Conservation (phyloP, 2,329 filamentous ascomycete species). For the Botrytis paeoniae region DNA sequence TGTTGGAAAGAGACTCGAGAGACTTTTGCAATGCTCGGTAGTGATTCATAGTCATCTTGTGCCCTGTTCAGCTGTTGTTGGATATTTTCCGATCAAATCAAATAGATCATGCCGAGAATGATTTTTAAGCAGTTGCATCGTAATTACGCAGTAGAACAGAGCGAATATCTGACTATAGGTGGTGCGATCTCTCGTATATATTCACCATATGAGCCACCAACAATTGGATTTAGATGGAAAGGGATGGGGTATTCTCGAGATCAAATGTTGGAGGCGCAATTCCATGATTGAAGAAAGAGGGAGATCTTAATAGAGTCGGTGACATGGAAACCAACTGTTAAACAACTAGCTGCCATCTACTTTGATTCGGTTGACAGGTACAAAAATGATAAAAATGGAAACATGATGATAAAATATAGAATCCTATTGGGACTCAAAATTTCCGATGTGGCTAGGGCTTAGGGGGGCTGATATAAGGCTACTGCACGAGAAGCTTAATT, state of each 20-base stretch:
- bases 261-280: neutral
- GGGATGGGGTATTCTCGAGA: neutral
- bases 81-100: neutral
- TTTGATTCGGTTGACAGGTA: neutral
- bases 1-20: neutral
- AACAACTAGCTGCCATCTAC: neutral
- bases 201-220: neutral
- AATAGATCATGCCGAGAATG: neutral
- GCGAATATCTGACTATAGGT: neutral
- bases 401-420: neutral
- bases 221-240: neutral
- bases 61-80: neutral
- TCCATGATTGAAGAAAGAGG: neutral
- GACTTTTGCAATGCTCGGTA: neutral
- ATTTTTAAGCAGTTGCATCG: neutral
- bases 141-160: neutral
- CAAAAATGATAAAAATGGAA: neutral
- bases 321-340: neutral
- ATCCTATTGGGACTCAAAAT: neutral
- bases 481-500: slow-evolving; percentile 13
- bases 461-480: slow-evolving; percentile 11
- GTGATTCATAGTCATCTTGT: neutral
- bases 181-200: neutral
- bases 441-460: slow-evolving; percentile 1
- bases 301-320: neutral